These are phyloP conservation scores for Opeltia flavorubescens DNA, from an alignment of 495 filamentous ascomycete genomes.

Conservation along the genomic window DNA sequence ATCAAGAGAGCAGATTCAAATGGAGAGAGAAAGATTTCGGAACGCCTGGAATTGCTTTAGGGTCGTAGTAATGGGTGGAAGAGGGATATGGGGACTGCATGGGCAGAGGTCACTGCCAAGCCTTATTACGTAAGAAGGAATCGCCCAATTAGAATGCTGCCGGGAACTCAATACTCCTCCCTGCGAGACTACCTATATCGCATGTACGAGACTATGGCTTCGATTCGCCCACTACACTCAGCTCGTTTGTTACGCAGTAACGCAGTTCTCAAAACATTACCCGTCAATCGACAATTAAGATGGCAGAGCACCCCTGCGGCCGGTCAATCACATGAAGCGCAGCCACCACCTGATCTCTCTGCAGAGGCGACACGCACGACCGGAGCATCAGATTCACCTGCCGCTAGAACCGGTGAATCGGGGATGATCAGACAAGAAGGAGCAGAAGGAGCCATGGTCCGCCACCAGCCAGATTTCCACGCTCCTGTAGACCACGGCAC, in stretches of 20 bases:
- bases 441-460: conserved; percentile 34
- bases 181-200: too few relatives aligned
- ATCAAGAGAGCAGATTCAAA: too few relatives aligned
- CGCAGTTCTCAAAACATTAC: neutral
- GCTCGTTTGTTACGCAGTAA: conserved; percentile 21
- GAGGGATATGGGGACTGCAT: too few relatives aligned
- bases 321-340: conserved; percentile 6
- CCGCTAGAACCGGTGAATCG: conserved; percentile 16
- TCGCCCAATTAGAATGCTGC: too few relatives aligned
- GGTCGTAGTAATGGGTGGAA: too few relatives aligned
- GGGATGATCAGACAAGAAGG: conserved; percentile 38
- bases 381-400: conserved; percentile 15
- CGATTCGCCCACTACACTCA: conserved; percentile 21
- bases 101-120: too few relatives aligned
- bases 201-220: conserved; percentile 23
- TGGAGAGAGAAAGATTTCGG: too few relatives aligned
- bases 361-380: conserved; percentile 11
- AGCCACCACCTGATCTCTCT: conserved; percentile 3
- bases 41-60: too few relatives aligned
- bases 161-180: too few relatives aligned
- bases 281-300: conserved; percentile 18
- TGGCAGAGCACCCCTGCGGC: conserved; percentile 25
- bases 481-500: conserved; percentile 65
- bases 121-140: too few relatives aligned
- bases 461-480: conserved; percentile 67